These are phyloP conservation scores for Termitomyces sp. DNA, from an alignment of 768 basidiomycete genomes.

Conservation along the genomic window DNA sequence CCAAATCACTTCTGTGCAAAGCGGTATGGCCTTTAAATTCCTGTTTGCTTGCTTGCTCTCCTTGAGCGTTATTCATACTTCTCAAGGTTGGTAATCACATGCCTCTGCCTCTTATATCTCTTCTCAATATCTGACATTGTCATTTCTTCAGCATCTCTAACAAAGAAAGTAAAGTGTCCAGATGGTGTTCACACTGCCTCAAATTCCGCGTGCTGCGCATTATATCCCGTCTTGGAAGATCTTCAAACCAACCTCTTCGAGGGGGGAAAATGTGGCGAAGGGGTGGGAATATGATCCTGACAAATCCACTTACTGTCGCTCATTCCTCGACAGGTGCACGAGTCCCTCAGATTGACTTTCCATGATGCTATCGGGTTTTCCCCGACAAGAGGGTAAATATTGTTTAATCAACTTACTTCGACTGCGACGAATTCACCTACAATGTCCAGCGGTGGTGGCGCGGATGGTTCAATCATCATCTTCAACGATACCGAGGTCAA, in stretches of 20 bases:
- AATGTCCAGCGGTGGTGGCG: not conserved
- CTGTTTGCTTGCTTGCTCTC: not conserved
- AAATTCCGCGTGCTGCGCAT: not conserved
- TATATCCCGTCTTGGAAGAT: not conserved
- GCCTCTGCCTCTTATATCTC: not conserved
- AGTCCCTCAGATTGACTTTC: not conserved
- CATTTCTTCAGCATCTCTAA: not conserved
- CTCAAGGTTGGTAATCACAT: not conserved
- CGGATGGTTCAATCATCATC: constrained; percentile 1
- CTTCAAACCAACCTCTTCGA: not conserved
- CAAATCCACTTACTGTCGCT: not conserved
- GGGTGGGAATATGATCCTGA: not conserved
- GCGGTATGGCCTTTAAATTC: not conserved
- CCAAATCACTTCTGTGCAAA: too few species aligned
- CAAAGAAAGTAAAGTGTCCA: not conserved
- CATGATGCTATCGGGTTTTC: constrained; percentile 1
- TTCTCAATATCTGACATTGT: not conserved
- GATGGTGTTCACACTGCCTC: not conserved
- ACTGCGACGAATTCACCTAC: not conserved
- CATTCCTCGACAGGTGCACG: not conserved
- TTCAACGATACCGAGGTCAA: not conserved
- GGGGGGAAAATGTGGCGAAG: not conserved
- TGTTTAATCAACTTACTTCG: not conserved
- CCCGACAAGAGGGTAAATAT: not conserved
- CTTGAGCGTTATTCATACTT: not conserved